Percentiles rank a stretch among this genome's conserved stretches.
phyloP scores from a whole-genome alignment of 2,329 filamentous ascomycete genomes.

The Trichoderma oligosporum region DNA sequence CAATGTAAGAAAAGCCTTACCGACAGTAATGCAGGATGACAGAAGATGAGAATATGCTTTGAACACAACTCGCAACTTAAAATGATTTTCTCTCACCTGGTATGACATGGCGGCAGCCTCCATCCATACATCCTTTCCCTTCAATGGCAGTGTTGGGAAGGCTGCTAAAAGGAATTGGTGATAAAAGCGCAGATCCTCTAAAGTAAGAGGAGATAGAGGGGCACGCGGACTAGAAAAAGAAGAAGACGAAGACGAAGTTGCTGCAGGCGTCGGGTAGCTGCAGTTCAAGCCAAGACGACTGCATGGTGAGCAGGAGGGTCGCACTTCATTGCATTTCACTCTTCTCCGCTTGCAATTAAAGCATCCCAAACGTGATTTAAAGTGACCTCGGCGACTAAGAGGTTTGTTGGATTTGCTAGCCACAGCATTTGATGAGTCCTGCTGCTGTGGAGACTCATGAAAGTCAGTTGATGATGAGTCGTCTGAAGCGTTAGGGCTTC shows the following conservation, averaged over 20 bases:
- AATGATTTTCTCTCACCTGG: conserved; percentile 27
- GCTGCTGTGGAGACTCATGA: background rate
- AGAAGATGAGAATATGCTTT: background rate
- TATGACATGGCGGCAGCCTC: conserved; percentile 36
- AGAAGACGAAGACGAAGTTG: background rate
- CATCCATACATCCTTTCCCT: conserved; percentile 33
- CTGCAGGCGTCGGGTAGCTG: conserved; percentile 29
- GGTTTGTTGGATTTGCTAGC: conserved; percentile 5
- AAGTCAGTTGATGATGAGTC: conserved; percentile 15
- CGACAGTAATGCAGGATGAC: background rate
- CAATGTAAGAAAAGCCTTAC: background rate
- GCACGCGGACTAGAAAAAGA: conserved; percentile 15
- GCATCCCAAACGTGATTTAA: conserved; percentile 33
- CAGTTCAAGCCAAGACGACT: conserved; percentile 34
- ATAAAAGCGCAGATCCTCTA: conserved; percentile 48
- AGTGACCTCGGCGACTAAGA: conserved; percentile 26
- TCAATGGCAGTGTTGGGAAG: conserved; percentile 36
- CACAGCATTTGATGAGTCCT: background rate
- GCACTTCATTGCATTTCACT: conserved; percentile 33
- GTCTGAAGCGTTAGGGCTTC: conserved; percentile 13
- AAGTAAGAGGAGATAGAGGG: conserved; percentile 30
- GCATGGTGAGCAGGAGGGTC: conserved; percentile 32
- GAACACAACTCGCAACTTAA: background rate
- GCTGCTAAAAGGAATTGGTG: conserved; percentile 47
- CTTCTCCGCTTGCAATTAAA: conserved; percentile 33